Evolutionary conservation across 2,329 filamentous ascomycete genomes (phyloP).

Genomic region (Neopestalotiopsis sp.): DNA sequence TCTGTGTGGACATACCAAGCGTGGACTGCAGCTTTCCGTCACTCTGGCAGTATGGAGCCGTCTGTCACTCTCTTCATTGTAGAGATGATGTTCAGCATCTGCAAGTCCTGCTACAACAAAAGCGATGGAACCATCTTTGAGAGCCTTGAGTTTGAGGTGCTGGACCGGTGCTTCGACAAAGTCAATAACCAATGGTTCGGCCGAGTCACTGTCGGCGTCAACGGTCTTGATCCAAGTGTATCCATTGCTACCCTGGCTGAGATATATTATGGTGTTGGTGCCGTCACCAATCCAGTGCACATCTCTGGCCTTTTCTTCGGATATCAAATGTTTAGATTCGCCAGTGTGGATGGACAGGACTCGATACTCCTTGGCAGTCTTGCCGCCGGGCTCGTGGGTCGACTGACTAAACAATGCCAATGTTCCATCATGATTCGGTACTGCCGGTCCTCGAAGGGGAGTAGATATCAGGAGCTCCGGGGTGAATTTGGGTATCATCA

Average conservation of each 20-base stretch:
- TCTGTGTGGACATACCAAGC: slow-evolving; percentile 34
- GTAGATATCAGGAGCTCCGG: slow-evolving; percentile 37
- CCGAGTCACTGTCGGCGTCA: slow-evolving; percentile 26
- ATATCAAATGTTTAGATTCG: slow-evolving; percentile 29
- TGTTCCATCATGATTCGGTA: slow-evolving; percentile 46
- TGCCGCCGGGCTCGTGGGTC: slow-evolving; percentile 37
- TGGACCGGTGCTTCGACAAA: slow-evolving; percentile 39
- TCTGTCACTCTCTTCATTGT: slow-evolving; percentile 34
- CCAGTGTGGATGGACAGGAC: slow-evolving; percentile 39
- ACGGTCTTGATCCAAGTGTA: slow-evolving; percentile 37
- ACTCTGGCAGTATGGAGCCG: slow-evolving; percentile 36
- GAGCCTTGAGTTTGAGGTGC: slow-evolving; percentile 38
- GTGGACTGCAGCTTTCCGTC: slow-evolving; percentile 39
- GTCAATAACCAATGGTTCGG: slow-evolving; percentile 31
- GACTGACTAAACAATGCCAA: slow-evolving; percentile 46
- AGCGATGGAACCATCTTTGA: slow-evolving; percentile 39
- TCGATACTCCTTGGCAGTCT: slow-evolving; percentile 37
- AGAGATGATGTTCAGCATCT: slow-evolving; percentile 35
- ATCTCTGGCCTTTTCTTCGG: slow-evolving; percentile 36
- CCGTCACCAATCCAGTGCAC: slow-evolving; percentile 41
- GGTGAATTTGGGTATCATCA: slow-evolving; percentile 34
- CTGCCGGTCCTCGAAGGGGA: slow-evolving; percentile 37
- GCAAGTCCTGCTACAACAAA: slow-evolving; percentile 41
- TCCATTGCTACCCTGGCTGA: slow-evolving; percentile 35
- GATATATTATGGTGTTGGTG: slow-evolving; percentile 36